Evolutionary conservation across 139 green algal genomes (phyloP).

Genomic region (Micromonas commoda): DNA sequence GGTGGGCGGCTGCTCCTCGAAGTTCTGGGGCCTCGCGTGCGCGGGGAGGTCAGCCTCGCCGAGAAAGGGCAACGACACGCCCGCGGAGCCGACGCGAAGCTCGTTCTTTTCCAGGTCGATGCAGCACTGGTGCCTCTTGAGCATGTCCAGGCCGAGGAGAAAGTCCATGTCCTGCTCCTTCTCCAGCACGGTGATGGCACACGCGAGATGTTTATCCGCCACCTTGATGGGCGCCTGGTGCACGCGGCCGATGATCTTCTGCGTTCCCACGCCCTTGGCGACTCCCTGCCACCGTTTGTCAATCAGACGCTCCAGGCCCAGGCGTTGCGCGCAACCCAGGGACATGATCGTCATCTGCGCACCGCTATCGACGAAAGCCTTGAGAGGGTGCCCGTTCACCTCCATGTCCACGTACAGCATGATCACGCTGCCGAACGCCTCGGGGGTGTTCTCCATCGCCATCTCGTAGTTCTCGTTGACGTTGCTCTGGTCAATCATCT

Average conservation of each 20-base stretch:
- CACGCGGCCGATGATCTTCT: constrained; percentile 80
- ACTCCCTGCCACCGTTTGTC: constrained; percentile 82
- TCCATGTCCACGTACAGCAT: constrained; percentile 59
- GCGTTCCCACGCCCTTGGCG: constrained; percentile 78
- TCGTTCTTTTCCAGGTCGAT: constrained; percentile 59
- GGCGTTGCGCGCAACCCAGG: constrained; percentile 36
- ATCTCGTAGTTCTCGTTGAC: constrained; percentile 80
- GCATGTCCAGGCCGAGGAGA: constrained; percentile 95
- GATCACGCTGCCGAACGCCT: constrained; percentile 53
- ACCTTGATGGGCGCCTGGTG: constrained; percentile 57
- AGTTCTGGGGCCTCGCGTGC: too few species aligned
- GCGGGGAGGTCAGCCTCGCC: neutral
- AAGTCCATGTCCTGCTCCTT: constrained; percentile 72
- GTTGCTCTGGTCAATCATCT: constrained; percentile 78
- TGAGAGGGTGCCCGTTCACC: constrained; percentile 45
- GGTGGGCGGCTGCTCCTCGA: neutral
- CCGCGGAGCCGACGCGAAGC: constrained; percentile 9
- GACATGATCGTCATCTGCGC: constrained; percentile 61
- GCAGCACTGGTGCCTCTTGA: constrained; percentile 73
- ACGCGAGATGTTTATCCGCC: constrained; percentile 57
- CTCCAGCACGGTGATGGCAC: constrained; percentile 88
- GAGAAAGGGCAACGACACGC: constrained; percentile 12
- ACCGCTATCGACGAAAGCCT: constrained; percentile 56
- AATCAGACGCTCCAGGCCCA: constrained; percentile 68
- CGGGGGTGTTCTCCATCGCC: constrained; percentile 85